A percentile compares a stretch with the other conserved stretches of the same genome.
Evolutionary conservation across 768 basidiomycete genomes (phyloP).

Genomic region (Hypholoma fasciculare): DNA sequence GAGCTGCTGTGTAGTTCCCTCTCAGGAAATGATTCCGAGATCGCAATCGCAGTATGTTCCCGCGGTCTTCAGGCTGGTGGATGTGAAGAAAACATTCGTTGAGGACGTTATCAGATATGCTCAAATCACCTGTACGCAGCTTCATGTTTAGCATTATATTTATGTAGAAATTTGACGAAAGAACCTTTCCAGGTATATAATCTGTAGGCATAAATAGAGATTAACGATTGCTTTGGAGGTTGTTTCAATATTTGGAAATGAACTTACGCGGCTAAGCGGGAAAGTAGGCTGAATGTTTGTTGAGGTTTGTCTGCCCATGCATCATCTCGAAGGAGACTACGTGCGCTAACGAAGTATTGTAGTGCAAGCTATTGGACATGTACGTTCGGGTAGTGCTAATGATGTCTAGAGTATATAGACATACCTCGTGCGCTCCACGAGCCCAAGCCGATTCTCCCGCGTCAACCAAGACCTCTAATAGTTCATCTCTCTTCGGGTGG

Average conservation of each 20-base stretch:
- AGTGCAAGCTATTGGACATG: constrained; percentile 50
- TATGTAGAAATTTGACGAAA: not conserved
- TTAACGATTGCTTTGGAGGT: not conserved
- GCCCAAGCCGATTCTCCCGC: constrained; percentile 73
- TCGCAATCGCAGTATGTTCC: constrained; percentile 54
- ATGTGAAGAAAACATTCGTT: constrained; percentile 53
- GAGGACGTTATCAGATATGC: constrained; percentile 50
- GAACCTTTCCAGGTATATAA: constrained; percentile 67
- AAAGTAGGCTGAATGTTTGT: constrained; percentile 52
- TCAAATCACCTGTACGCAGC: constrained; percentile 46
- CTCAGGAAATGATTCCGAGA: constrained; percentile 66
- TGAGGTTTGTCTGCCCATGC: constrained; percentile 51
- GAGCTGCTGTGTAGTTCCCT: constrained; percentile 53
- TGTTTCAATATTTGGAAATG: not conserved
- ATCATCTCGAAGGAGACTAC: constrained; percentile 50
- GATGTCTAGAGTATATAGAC: not conserved
- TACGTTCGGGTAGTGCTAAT: not conserved
- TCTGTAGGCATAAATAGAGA: constrained; percentile 26
- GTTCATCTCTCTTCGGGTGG: constrained; percentile 59
- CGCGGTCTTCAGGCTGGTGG: constrained; percentile 53
- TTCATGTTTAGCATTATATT: constrained; percentile 1
- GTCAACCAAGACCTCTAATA: constrained; percentile 60
- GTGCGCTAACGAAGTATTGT: constrained; percentile 61
- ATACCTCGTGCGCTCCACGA: constrained; percentile 74
- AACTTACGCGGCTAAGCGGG: constrained; percentile 63